Evolutionary conservation across 768 basidiomycete genomes (phyloP).

Genomic region (Floccularia luteovirens): DNA sequence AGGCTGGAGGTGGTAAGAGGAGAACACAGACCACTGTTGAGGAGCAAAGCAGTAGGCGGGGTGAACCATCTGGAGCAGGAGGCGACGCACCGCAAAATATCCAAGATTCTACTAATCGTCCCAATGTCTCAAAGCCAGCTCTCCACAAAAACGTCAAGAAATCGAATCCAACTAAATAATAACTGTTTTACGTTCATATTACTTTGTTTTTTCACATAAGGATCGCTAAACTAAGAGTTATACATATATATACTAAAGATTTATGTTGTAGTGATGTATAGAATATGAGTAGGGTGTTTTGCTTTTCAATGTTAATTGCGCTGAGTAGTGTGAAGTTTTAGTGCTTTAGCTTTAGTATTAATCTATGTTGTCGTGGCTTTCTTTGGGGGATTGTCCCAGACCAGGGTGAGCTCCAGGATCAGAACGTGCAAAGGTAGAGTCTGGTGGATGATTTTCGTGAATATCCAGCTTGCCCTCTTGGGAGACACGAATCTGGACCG

Average conservation of each 20-base stretch:
- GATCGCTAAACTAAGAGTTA: background rate
- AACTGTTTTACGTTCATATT: no score
- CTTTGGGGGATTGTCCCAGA: slow-evolving; percentile 12
- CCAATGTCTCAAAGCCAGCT: no score
- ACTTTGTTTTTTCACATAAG: background rate
- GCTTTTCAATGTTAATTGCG: background rate
- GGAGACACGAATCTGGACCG: slow-evolving; percentile 45
- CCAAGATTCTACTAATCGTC: no score
- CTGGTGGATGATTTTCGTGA: slow-evolving; percentile 53
- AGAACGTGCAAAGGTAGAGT: slow-evolving; percentile 22
- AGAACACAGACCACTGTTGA: no score
- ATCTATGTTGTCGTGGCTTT: background rate
- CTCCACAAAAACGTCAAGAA: no score
- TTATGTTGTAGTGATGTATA: background rate
- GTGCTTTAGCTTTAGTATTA: no score
- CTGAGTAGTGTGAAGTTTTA: background rate
- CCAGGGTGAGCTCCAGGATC: slow-evolving; percentile 17
- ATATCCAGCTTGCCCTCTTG: slow-evolving; percentile 43
- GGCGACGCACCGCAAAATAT: no score
- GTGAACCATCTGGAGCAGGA: no score
- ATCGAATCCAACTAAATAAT: no score
- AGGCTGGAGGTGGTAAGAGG: background rate
- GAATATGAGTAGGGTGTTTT: background rate
- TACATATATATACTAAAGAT: background rate
- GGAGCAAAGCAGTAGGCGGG: no score